Conservation (phyloP, 2,329 filamentous ascomycete genomes). For the Alternaria alternata region DNA sequence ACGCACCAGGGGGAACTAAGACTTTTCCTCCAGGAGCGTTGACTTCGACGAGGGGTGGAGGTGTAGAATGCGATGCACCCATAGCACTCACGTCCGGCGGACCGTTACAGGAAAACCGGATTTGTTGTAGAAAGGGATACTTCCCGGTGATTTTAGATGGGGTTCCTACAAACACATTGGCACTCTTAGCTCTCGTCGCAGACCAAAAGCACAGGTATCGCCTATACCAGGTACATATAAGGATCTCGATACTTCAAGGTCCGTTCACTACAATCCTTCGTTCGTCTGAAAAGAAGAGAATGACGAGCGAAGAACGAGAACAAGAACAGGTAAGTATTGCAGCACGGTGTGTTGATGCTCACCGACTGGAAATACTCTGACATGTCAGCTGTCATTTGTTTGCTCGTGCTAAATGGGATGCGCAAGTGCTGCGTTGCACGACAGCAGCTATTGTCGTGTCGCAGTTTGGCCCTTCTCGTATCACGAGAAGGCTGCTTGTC, state of each 20-base stretch:
- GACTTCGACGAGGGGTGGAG: conserved; percentile 36
- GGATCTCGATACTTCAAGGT: neutral
- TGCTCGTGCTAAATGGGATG: neutral
- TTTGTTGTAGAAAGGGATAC: neutral
- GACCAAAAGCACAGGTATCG: neutral
- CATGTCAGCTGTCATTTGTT: neutral
- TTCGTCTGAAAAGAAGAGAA: neutral
- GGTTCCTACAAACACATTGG: neutral
- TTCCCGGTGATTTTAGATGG: neutral
- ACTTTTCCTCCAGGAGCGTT: conserved; percentile 27
- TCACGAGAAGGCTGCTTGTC: neutral
- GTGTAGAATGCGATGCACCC: conserved; percentile 33
- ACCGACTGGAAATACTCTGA: neutral
- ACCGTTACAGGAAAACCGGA: neutral
- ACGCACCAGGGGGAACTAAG: conserved; percentile 28
- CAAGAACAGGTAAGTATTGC: neutral
- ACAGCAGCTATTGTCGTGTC: conserved; percentile 1
- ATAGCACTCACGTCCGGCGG: conserved; percentile 16
- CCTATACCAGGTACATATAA: neutral
- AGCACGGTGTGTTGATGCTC: neutral
- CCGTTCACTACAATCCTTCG: neutral
- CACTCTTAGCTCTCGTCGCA: neutral
- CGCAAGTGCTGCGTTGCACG: neutral
- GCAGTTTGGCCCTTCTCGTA: neutral
- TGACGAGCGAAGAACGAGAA: neutral